Evolutionary conservation across 2,329 filamentous ascomycete species (phyloP), one percentile per base, ranked within the genome.

Genomic region (Aureobasidium pullulans): DNA sequence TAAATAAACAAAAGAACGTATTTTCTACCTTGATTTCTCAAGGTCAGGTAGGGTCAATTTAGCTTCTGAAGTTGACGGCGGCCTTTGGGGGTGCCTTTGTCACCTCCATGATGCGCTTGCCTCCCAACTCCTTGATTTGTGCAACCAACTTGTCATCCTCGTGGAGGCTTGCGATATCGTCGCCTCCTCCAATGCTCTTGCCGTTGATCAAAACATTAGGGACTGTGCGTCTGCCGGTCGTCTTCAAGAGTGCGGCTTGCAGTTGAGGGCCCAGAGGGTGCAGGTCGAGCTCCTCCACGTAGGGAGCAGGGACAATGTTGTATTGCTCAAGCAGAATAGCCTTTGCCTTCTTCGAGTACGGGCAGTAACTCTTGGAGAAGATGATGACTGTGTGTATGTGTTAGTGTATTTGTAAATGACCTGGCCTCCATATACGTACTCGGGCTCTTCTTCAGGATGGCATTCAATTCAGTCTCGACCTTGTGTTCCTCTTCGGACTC

Each of bases 361-460:
- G 90, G 73, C 94, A 99, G 76, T 93, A 96, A 1, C 88, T 84
- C 75, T 99, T 97, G 64, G 91, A 96, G 77, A 97, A 97, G 67
- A 99, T 90, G 71, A 96, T 89, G 62, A 97, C 62, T 63, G 46
- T 11, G 16, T 2, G 16, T 16, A 37, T 13, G 8, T 31, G 57
- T 52, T 10, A 53, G 40, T 39, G n/a, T 23, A 36, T 46, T 8
- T 48, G 16, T 34, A 11, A 3, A 11, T 44, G 39, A 15, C 43
- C 4, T 6, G 16, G 2, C 4, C 34, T 10, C 29, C n/a, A 29
- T 32, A 28, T 16, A 62, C 65, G 67, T 69, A 62, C 66, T 70
- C 7, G 68, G 69, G 56, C 66, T 70, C 69, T 85, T 87, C 76
- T 92, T 94, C 64, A 97, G 73, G 50, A 97, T 96, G 7, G 74